Percentiles rank a stretch among this genome's conserved stretches.
Evolutionary conservation across 176 grass and related monocot species (phyloP).

Genomic region (Oryza longistaminata): DNA sequence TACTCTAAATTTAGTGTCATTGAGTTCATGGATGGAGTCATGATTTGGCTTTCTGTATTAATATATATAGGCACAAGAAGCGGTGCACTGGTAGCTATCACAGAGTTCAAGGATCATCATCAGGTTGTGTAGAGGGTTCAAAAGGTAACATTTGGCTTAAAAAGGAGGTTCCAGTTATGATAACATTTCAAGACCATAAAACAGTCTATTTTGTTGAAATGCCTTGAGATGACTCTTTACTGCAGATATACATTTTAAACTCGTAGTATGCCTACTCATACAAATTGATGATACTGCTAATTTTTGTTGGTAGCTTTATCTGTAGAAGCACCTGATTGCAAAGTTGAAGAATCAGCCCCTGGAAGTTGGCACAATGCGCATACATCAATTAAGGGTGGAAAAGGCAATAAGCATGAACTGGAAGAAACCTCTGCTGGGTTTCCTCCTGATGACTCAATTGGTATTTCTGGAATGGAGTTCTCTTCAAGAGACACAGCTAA

Average conservation of each 20-base stretch:
- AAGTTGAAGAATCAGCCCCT: slow-evolving; percentile 22
- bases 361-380: slow-evolving; percentile 22
- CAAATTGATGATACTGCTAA: slow-evolving; percentile 14
- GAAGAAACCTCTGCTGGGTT: slow-evolving; percentile 30
- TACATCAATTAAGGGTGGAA: slow-evolving; percentile 31
- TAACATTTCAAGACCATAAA: neutral
- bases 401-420: slow-evolving; percentile 32
- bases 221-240: slow-evolving; percentile 14
- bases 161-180: slow-evolving; percentile 10
- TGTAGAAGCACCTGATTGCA: slow-evolving; percentile 40
- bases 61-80: slow-evolving; percentile 61
- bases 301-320: slow-evolving; percentile 37
- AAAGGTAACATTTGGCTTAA: slow-evolving; percentile 49
- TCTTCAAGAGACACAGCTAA: slow-evolving; percentile 28
- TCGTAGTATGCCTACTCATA: slow-evolving; percentile 10
- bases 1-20: neutral
- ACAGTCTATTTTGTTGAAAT: slow-evolving; percentile 14
- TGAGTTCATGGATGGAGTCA: neutral
- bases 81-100: slow-evolving; percentile 39
- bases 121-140: slow-evolving; percentile 8
- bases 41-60: slow-evolving; percentile 26
- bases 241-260: neutral
- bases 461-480: slow-evolving; percentile 31
- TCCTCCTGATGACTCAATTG: slow-evolving; percentile 17
- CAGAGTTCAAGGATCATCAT: slow-evolving; percentile 44